Evolutionary conservation across 805 yeast genomes (phyloP).

Genomic region (Pichia nakasei): DNA sequence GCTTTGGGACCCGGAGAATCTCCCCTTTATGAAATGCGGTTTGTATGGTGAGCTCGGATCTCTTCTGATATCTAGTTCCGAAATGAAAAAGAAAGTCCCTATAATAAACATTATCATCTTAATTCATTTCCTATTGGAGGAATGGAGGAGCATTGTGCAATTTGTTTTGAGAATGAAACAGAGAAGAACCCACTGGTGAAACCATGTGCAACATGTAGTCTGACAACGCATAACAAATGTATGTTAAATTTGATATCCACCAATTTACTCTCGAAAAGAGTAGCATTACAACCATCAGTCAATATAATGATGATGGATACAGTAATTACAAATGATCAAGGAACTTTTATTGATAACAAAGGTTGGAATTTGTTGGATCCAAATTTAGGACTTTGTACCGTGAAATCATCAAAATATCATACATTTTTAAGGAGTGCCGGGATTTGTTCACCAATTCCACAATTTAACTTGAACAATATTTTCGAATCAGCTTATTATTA

Average conservation of each 20-base stretch:
- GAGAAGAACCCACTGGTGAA: background rate
- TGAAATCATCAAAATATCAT: background rate
- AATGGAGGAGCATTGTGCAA: constrained; percentile 1
- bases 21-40: too few relatives aligned
- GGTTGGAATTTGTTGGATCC: background rate
- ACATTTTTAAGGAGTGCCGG: background rate
- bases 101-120: too few relatives aligned
- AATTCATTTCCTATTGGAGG: too few relatives aligned
- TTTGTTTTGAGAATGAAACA: constrained; percentile 5
- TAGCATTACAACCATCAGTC: background rate
- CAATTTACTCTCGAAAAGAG: constrained; percentile 3
- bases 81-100: too few relatives aligned
- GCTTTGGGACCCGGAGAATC: too few relatives aligned
- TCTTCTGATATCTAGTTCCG: too few relatives aligned
- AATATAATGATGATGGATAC: background rate
- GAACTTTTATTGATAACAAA: background rate
- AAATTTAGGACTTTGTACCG: background rate
- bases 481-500: background rate
- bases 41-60: too few relatives aligned
- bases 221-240: constrained; percentile 3
- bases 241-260: constrained; percentile 3
- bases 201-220: constrained; percentile 3
- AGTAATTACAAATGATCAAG: background rate
- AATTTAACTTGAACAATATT: background rate
- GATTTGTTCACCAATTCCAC: background rate